Evolutionary conservation across 345 rosid species (phyloP).

Genomic region (Gossypium raimondii): DNA sequence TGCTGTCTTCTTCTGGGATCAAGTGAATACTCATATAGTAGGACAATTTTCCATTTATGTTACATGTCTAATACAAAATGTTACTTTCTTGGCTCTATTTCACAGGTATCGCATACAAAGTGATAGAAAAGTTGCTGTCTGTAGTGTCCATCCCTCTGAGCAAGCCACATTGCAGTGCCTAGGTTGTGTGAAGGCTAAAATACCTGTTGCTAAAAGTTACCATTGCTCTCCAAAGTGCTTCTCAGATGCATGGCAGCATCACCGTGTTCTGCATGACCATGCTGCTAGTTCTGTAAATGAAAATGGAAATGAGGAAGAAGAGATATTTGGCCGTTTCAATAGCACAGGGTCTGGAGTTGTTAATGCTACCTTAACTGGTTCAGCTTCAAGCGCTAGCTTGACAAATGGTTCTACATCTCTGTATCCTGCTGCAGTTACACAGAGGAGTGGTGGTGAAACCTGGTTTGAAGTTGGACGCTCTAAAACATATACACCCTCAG

Average conservation of each 20-base stretch:
- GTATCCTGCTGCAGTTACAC: slow-evolving; percentile 63
- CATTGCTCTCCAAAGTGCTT: slow-evolving; percentile 95
- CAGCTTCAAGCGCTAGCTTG: slow-evolving; percentile 59
- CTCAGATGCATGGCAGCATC: slow-evolving; percentile 99
- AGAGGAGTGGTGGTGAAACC: slow-evolving; percentile 86
- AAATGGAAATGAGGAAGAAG: slow-evolving; percentile 87
- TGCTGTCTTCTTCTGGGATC: slow-evolving; percentile 11
- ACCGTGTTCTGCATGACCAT: slow-evolving; percentile 85
- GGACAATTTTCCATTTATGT: not conserved
- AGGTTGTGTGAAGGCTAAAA: slow-evolving; percentile 83
- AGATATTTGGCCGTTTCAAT: slow-evolving; percentile 73
- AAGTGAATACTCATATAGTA: not conserved
- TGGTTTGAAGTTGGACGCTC: slow-evolving; percentile 90
- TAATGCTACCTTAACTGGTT: slow-evolving; percentile 49
- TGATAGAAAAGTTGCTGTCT: slow-evolving; percentile 81
- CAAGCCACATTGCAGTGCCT: slow-evolving; percentile 86
- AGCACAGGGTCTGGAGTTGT: slow-evolving; percentile 71
- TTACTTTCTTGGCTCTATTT: slow-evolving; percentile 17
- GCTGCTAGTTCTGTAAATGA: slow-evolving; percentile 78
- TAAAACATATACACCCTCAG: slow-evolving; percentile 89
- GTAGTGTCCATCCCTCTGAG: slow-evolving; percentile 94
- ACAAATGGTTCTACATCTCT: slow-evolving; percentile 70
- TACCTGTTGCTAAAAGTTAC: slow-evolving; percentile 78
- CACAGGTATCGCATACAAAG: slow-evolving; percentile 91
- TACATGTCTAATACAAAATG: not conserved